These are phyloP conservation scores for Vanderwaltozyma tropicalis DNA, from an alignment of 805 yeast genomes.

Conservation along the genomic window DNA sequence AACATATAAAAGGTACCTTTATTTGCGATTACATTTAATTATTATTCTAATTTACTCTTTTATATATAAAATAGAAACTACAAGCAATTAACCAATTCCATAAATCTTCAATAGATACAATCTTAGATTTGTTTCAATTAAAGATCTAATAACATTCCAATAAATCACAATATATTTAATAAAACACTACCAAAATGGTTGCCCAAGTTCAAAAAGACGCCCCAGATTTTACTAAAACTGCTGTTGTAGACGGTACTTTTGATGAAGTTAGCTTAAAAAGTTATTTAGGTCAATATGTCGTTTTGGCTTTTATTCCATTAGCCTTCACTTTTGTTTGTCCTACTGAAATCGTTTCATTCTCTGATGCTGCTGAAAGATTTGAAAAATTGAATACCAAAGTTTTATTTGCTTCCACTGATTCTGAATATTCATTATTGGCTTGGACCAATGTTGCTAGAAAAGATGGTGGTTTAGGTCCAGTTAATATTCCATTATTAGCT, in stretches of 20 bases:
- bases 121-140: no score
- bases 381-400: constrained; percentile 78
- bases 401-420: constrained; percentile 95
- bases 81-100: no score
- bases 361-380: constrained; percentile 88
- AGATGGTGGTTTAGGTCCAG: constrained; percentile 97
- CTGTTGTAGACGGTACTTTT: constrained; percentile 92
- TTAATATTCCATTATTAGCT: constrained; percentile 88
- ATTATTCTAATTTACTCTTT: no score
- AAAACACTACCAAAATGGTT: no score
- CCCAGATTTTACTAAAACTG: constrained; percentile 91
- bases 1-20: no score
- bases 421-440: constrained; percentile 93
- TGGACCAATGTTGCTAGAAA: constrained; percentile 96
- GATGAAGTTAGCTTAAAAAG: constrained; percentile 92
- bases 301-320: constrained; percentile 93
- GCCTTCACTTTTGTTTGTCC: constrained; percentile 99
- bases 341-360: constrained; percentile 97
- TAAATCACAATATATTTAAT: no score
- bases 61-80: no score
- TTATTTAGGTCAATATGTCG: constrained; percentile 96
- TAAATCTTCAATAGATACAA: no score
- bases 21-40: no score
- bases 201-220: constrained; percentile 92
- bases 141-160: neutral